Base-by-base conservation (phyloP, 2,329 filamentous ascomycete genomes). In the Beauveria bassiana region DNA sequence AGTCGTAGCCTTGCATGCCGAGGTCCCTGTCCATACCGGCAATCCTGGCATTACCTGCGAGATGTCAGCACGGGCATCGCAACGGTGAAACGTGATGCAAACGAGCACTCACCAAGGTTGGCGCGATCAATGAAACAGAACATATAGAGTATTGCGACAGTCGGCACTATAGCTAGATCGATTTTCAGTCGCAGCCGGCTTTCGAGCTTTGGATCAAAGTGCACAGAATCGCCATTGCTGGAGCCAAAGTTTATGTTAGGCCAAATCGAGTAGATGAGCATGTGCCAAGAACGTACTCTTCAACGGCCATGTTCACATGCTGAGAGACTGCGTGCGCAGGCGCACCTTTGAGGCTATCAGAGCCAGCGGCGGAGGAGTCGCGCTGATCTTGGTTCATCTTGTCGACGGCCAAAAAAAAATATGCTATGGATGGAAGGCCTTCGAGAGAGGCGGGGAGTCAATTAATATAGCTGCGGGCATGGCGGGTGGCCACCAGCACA, bases 71-170 rank as follows among this genome's bases (percentile, higher is more conserved):
- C 55, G 2, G 10, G 8, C 22, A 3, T n/a, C 1, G 16, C 6
- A 9, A 24, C 10, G 10, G 38, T 24, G 3, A 5, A 18, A 16
- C 6, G 34, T 5, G 5, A 6, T 20, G 22, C 5, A 3, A 12
- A 16, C 16, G n/a, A 20, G 50, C 8, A 65, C 75, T 68, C 68
- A 86, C 86, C 87, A 43, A 91, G 87, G 64, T 90, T 90, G 26
- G 87, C 85, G n/a, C 87, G 80, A 67, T 90, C 87, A 65, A 90
- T 89, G 72, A 89, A 90, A 73, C 86, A 89, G 68, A 90, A 89
- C 0, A 90, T 78, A 67, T 90, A 90, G 3, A 90, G 74, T 0
- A 89, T 62, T 0, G 86, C 75, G 0, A 89, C 86, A 0, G 84
- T 88, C 0, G 88, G 87, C 0, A 90, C 77, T 50, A 89, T 81